Evolutionary conservation across 1,284 basidiomycete genomes (phyloP).

Genomic region (Ustilago curta): DNA sequence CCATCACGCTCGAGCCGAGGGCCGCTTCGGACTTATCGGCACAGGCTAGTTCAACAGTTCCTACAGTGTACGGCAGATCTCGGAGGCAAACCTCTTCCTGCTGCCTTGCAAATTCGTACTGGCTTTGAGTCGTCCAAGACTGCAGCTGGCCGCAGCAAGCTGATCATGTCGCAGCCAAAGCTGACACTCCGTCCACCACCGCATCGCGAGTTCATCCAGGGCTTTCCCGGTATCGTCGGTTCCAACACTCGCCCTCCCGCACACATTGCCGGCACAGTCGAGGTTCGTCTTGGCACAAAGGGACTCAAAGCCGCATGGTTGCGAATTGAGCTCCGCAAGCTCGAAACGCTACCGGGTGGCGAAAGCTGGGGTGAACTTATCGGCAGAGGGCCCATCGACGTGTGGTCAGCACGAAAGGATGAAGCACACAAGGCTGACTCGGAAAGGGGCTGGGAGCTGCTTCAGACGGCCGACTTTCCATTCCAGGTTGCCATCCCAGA

Average conservation of each 20-base stretch:
- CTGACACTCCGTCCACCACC: slow-evolving; percentile 60
- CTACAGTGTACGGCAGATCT: background rate
- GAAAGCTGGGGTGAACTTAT: slow-evolving; percentile 68
- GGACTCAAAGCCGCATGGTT: slow-evolving; percentile 66
- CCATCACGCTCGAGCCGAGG: background rate
- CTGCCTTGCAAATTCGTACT: background rate
- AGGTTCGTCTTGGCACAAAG: slow-evolving; percentile 59
- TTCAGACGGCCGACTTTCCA: slow-evolving; percentile 56
- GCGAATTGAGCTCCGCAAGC: slow-evolving; percentile 67
- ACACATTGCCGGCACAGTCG: slow-evolving; percentile 63
- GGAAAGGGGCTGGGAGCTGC: slow-evolving; percentile 54
- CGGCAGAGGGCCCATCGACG: slow-evolving; percentile 63
- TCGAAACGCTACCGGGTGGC: slow-evolving; percentile 62
- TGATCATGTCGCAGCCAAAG: slow-evolving; percentile 52
- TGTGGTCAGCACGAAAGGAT: slow-evolving; percentile 56
- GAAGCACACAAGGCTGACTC: slow-evolving; percentile 44
- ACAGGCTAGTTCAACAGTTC: background rate
- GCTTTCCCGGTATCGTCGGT: slow-evolving; percentile 65
- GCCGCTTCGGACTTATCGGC: background rate
- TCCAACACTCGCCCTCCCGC: slow-evolving; percentile 56
- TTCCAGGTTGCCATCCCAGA: slow-evolving; percentile 64
- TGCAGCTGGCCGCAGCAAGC: slow-evolving; percentile 10
- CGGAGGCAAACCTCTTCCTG: background rate
- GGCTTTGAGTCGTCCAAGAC: background rate
- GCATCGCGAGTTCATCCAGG: slow-evolving; percentile 64